Evolutionary conservation across 371 early-diverging fungal genomes (phyloP).

Genomic region (Saksenaea oblongispora): DNA sequence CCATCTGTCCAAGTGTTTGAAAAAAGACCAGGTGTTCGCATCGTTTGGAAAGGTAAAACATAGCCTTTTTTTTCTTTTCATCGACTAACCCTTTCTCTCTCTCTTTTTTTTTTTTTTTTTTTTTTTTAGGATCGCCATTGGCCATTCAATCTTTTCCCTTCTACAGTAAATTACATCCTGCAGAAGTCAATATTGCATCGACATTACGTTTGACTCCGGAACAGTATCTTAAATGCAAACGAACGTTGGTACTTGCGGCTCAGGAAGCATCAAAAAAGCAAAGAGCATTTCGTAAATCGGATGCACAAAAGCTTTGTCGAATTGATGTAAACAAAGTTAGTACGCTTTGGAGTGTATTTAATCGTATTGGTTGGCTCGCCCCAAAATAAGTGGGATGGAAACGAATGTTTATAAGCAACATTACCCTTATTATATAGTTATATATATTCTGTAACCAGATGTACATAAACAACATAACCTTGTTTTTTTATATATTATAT

Average conservation of each 20-base stretch:
- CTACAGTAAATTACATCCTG: slow-evolving; percentile 54
- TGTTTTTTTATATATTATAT: neutral
- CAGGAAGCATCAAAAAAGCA: slow-evolving; percentile 24
- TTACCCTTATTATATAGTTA: neutral
- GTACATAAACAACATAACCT: neutral
- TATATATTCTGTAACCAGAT: neutral
- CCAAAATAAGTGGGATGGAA: slow-evolving; percentile 22
- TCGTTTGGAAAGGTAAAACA: slow-evolving; percentile 27
- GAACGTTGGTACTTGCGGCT: slow-evolving; percentile 39
- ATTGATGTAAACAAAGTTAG: slow-evolving; percentile 52
- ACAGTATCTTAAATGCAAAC: slow-evolving; percentile 62
- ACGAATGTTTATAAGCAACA: slow-evolving; percentile 4
- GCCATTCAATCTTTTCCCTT: slow-evolving; percentile 49
- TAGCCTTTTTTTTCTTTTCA: neutral
- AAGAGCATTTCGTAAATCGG: slow-evolving; percentile 44
- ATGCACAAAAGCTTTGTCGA: slow-evolving; percentile 51
- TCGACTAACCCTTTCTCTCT: neutral
- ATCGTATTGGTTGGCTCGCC: slow-evolving; percentile 43
- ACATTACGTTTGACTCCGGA: slow-evolving; percentile 70
- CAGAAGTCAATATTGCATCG: slow-evolving; percentile 66
- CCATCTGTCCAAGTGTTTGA: slow-evolving; percentile 20
- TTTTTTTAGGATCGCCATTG: slow-evolving; percentile 46
- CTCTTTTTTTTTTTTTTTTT: slow-evolving; percentile 7
- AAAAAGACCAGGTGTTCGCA: slow-evolving; percentile 19
- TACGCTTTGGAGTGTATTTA: slow-evolving; percentile 41